Percentiles rank a stretch among this genome's conserved stretches.
phyloP scores from a whole-genome alignment of 1,139 yeast species.

The Starmera stellimalicola region DNA sequence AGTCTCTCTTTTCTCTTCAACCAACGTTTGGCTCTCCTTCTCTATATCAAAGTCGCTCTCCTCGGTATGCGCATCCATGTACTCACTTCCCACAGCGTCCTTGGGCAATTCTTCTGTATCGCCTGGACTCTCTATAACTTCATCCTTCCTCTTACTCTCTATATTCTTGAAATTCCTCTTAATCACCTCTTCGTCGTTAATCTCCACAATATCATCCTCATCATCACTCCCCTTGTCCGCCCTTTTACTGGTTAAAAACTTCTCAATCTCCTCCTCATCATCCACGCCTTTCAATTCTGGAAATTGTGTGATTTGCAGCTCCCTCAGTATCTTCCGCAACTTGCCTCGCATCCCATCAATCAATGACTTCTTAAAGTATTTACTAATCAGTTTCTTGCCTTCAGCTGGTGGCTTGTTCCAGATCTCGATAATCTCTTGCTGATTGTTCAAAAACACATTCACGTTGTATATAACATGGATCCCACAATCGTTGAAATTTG shows the following conservation, averaged over 20 bases:
- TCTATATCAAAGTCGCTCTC: not conserved
- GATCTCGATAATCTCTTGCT: slow-evolving; percentile 37
- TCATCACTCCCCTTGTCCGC: not conserved
- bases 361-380: slow-evolving; percentile 27
- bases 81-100: not conserved
- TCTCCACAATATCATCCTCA: not conserved
- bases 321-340: slow-evolving; percentile 25
- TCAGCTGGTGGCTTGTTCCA: slow-evolving; percentile 31
- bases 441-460: slow-evolving; percentile 48
- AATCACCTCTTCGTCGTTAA: not conserved
- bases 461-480: slow-evolving; percentile 81
- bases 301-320: slow-evolving; percentile 19
- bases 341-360: slow-evolving; percentile 27
- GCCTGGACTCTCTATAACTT: not conserved
- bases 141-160: not conserved
- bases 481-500: slow-evolving; percentile 92
- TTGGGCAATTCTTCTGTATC: not conserved
- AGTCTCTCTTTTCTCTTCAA: too few relatives aligned
- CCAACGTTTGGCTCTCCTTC: too few relatives aligned
- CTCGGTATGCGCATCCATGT: not conserved
- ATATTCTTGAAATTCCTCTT: not conserved
- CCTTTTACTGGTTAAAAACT: too few relatives aligned
- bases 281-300: slow-evolving; percentile 27
- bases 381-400: slow-evolving; percentile 13
- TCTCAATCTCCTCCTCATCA: slow-evolving; percentile 8